Evolutionary conservation across 495 filamentous ascomycete species (phyloP).

Genomic region (Tetracladium marchalianum): DNA sequence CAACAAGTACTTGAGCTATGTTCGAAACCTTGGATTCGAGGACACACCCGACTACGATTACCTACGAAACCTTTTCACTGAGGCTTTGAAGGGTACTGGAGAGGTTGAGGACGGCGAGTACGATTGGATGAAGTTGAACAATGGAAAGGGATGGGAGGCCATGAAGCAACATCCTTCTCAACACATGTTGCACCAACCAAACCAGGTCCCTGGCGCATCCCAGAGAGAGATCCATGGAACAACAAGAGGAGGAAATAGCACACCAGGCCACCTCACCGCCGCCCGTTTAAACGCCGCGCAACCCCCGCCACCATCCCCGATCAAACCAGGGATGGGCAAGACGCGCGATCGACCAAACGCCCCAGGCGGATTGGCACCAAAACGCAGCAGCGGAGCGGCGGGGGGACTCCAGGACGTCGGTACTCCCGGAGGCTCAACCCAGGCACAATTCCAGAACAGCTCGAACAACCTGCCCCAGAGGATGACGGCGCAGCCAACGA

Average conservation of each 20-base stretch:
- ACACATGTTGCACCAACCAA: conserved; percentile 63
- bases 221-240: conserved; percentile 64
- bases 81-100: conserved; percentile 88
- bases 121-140: conserved; percentile 99
- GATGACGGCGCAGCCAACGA: conserved; percentile 47
- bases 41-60: conserved; percentile 99
- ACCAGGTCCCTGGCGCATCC: conserved; percentile 63
- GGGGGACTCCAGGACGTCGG: conserved; percentile 61
- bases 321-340: conserved; percentile 70
- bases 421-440: conserved; percentile 74
- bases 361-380: conserved; percentile 56
- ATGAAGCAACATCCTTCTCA: conserved; percentile 75
- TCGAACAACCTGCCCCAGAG: conserved; percentile 70
- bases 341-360: conserved; percentile 73
- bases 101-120: conserved; percentile 98
- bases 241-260: conserved; percentile 38
- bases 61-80: conserved; percentile 89
- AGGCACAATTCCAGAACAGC: conserved; percentile 86
- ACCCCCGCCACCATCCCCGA: conserved; percentile 82
- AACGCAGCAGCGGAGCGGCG: conserved; percentile 60
- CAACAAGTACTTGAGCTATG: conserved; percentile 93
- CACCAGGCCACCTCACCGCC: conserved; percentile 59
- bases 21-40: conserved; percentile 96
- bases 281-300: conserved; percentile 96
- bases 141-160: conserved; percentile 89